Evolutionary conservation across 352 stramenopile species (phyloP).

Genomic region (Plasmopara muralis): DNA sequence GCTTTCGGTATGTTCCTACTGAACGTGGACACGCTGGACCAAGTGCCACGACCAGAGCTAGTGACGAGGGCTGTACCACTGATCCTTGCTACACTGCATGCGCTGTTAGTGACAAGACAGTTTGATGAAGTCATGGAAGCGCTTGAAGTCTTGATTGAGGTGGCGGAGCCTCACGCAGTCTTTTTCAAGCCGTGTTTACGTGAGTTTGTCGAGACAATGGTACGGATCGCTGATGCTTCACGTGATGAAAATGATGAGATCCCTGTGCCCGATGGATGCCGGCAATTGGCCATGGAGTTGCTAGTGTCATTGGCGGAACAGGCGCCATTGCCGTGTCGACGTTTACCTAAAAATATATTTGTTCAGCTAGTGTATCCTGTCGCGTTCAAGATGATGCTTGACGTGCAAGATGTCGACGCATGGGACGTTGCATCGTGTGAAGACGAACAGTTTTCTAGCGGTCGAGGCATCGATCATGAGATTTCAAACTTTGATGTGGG

Average conservation of each 20-base stretch:
- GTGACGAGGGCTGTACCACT: slow-evolving; percentile 43
- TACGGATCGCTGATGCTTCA: slow-evolving; percentile 50
- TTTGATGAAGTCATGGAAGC: slow-evolving; percentile 74
- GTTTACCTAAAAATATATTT: slow-evolving; percentile 73
- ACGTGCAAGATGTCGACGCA: slow-evolving; percentile 63
- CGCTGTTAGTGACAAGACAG: slow-evolving; percentile 40
- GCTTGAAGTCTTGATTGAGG: slow-evolving; percentile 77
- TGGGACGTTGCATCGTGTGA: slow-evolving; percentile 67
- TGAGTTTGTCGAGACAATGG: slow-evolving; percentile 66
- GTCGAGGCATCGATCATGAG: slow-evolving; percentile 44
- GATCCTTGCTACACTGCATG: slow-evolving; percentile 48
- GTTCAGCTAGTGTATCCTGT: slow-evolving; percentile 66
- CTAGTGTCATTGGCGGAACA: slow-evolving; percentile 76
- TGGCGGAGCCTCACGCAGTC: slow-evolving; percentile 58
- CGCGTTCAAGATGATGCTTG: slow-evolving; percentile 81
- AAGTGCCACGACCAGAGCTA: slow-evolving; percentile 47
- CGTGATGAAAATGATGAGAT: slow-evolving; percentile 22
- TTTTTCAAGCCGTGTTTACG: slow-evolving; percentile 61
- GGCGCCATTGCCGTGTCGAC: slow-evolving; percentile 45
- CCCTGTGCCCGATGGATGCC: slow-evolving; percentile 52
- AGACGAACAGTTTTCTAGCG: slow-evolving; percentile 44
- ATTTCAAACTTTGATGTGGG: slow-evolving; percentile 87
- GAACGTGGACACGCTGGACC: slow-evolving; percentile 55
- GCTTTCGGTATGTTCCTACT: slow-evolving; percentile 71
- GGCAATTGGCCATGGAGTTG: slow-evolving; percentile 81